Conservation (phyloP, 2,329 filamentous ascomycete species). For the Dactylonectria macrodidyma region DNA sequence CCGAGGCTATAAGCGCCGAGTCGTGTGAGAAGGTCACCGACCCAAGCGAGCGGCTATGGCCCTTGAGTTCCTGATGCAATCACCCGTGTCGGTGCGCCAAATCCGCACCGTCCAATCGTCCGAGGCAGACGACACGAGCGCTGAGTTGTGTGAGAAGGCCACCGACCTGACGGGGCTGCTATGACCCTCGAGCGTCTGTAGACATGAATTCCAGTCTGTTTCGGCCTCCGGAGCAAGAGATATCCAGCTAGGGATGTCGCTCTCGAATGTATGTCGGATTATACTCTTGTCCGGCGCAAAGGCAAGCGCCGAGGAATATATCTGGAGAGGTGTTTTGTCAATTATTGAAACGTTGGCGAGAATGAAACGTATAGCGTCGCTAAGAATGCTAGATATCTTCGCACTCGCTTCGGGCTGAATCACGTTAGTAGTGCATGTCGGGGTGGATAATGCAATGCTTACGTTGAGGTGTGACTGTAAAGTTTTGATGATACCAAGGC, state of each 20-base stretch:
- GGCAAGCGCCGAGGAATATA: conserved; percentile 24
- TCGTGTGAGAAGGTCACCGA: conserved; percentile 21
- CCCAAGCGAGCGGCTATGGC: neutral
- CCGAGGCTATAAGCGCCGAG: conserved; percentile 17
- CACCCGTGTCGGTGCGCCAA: no score
- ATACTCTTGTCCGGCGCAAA: conserved; percentile 28
- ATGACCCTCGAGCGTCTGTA: conserved; percentile 18
- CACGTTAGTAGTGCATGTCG: neutral
- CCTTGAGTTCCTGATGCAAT: conserved; percentile 17
- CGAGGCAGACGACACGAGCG: conserved; percentile 19
- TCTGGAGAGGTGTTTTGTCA: conserved; percentile 18
- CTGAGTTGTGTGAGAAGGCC: conserved; percentile 22
- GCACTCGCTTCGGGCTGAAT: neutral
- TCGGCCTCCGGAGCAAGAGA: neutral
- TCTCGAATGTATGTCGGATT: conserved; percentile 7
- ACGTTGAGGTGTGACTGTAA: neutral
- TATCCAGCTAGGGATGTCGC: conserved; percentile 9
- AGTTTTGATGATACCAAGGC: neutral
- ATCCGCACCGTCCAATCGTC: neutral
- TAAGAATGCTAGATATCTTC: conserved; percentile 2
- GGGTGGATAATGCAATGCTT: neutral
- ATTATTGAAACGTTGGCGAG: conserved; percentile 8
- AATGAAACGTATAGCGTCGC: conserved; percentile 11
- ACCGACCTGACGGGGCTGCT: neutral
- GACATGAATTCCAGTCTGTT: conserved; percentile 7